Evolutionary conservation across 176 grass and related monocot species (phyloP).

Genomic region (Cenchrus fungigraminus): DNA sequence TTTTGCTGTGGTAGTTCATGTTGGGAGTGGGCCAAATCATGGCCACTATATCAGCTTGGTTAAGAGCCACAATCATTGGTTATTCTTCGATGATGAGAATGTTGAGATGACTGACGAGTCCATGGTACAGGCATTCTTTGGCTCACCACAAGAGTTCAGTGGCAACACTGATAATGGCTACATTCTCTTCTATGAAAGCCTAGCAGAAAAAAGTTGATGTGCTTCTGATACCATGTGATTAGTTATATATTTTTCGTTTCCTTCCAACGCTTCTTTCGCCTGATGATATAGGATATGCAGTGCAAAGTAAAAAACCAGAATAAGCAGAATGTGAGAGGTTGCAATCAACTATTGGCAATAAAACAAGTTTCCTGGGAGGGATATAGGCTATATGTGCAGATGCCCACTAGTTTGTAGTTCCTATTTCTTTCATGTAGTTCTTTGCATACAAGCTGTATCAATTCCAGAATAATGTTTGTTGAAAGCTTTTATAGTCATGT

Average conservation of each 20-base stretch:
- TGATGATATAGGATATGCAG: conserved; percentile 35
- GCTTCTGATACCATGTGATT: conserved; percentile 15
- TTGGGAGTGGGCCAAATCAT: conserved; percentile 91
- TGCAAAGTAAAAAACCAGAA: conserved; percentile 40
- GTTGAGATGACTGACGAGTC: conserved; percentile 95
- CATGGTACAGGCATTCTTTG: conserved; percentile 86
- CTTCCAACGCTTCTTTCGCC: conserved; percentile 3
- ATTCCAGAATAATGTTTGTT: conserved; percentile 36
- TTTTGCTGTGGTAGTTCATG: conserved; percentile 92
- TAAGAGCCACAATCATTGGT: conserved; percentile 95
- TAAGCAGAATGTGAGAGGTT: conserved; percentile 45
- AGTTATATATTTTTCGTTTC: conserved; percentile 32
- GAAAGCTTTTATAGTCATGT: conserved; percentile 26
- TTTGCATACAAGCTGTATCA: background rate
- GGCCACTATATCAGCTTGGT: conserved; percentile 96
- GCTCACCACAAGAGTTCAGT: conserved; percentile 84
- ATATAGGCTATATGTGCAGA: conserved; percentile 24
- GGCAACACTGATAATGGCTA: conserved; percentile 95
- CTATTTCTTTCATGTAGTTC: conserved; percentile 21
- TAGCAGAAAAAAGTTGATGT: conserved; percentile 54
- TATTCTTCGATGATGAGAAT: conserved; percentile 95
- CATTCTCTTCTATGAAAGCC: conserved; percentile 94
- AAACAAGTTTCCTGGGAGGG: conserved; percentile 26
- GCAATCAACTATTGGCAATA: conserved; percentile 33
- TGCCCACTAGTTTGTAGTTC: conserved; percentile 25